These are phyloP conservation scores for Tanacetum coccineum DNA, from an alignment of 129 eudicot species.

Conservation along the genomic window DNA sequence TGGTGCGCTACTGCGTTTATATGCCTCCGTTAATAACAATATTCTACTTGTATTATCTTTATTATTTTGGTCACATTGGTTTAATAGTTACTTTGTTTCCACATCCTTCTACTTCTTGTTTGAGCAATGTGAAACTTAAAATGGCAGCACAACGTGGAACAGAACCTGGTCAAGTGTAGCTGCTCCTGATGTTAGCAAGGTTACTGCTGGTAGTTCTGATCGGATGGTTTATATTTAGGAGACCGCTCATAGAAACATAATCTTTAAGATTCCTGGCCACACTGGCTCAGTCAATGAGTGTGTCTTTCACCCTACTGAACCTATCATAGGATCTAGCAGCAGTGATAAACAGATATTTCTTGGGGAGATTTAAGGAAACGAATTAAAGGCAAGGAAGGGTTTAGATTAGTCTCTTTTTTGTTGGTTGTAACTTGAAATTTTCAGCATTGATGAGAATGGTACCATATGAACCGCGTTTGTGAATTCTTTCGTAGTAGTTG, in stretches of 20 bases:
- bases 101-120: neutral
- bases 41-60: neutral
- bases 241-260: constrained; percentile 72
- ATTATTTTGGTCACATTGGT: neutral
- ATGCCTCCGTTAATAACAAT: neutral
- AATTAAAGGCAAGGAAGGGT: neutral
- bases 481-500: constrained; percentile 1
- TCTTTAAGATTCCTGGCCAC: constrained; percentile 92
- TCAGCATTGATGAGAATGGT: neutral
- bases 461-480: neutral
- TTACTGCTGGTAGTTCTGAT: constrained; percentile 89
- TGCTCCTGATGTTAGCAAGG: constrained; percentile 98
- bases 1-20: neutral
- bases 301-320: constrained; percentile 79
- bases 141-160: constrained; percentile 78
- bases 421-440: neutral
- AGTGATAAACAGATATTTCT: constrained; percentile 92
- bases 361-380: constrained; percentile 67
- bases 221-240: constrained; percentile 94
- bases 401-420: neutral
- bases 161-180: constrained; percentile 75
- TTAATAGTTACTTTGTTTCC: neutral
- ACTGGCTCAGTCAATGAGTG: constrained; percentile 88
- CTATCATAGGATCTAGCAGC: constrained; percentile 84
- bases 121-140: too few species aligned